Evolutionary conservation across 495 filamentous ascomycete genomes (phyloP).

Genomic region (Aspergillus affinis): DNA sequence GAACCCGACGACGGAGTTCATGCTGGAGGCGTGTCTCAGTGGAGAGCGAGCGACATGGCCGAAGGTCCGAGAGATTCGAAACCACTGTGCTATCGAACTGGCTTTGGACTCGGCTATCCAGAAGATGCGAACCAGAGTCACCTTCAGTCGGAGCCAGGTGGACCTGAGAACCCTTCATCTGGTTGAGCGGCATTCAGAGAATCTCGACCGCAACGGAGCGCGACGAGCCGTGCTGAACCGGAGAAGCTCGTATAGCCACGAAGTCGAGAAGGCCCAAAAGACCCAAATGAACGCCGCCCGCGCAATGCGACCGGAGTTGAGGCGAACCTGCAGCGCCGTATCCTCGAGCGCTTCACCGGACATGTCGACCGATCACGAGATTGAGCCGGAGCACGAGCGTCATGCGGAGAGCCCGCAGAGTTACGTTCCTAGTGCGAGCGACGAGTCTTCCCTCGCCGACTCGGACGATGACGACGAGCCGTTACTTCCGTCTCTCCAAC

Average conservation of each 20-base stretch:
- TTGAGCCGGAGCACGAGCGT: not conserved
- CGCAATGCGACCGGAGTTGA: conserved; percentile 17
- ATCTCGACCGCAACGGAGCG: conserved; percentile 23
- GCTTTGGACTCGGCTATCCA: conserved; percentile 83
- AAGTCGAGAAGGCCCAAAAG: conserved; percentile 27
- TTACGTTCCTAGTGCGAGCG: not conserved
- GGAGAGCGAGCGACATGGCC: conserved; percentile 93
- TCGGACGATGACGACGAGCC: conserved; percentile 2
- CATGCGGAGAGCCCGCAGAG: not conserved
- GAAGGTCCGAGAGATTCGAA: conserved; percentile 75
- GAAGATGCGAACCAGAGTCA: conserved; percentile 68
- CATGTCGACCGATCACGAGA: not conserved
- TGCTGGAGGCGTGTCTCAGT: conserved; percentile 69
- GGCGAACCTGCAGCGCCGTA: conserved; percentile 37
- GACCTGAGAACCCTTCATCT: conserved; percentile 44
- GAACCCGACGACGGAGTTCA: conserved; percentile 90
- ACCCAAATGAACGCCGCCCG: conserved; percentile 17
- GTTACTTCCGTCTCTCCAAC: not conserved
- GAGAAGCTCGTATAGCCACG: conserved; percentile 38
- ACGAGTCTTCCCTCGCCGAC: not conserved
- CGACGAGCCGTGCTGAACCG: conserved; percentile 24
- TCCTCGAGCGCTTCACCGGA: conserved; percentile 22
- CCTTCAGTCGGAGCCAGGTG: conserved; percentile 74
- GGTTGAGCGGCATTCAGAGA: conserved; percentile 18
- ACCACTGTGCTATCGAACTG: conserved; percentile 82